These are phyloP conservation scores for Colletotrichum limetticola DNA, from an alignment of 2,329 filamentous ascomycete genomes.

Conservation along the genomic window DNA sequence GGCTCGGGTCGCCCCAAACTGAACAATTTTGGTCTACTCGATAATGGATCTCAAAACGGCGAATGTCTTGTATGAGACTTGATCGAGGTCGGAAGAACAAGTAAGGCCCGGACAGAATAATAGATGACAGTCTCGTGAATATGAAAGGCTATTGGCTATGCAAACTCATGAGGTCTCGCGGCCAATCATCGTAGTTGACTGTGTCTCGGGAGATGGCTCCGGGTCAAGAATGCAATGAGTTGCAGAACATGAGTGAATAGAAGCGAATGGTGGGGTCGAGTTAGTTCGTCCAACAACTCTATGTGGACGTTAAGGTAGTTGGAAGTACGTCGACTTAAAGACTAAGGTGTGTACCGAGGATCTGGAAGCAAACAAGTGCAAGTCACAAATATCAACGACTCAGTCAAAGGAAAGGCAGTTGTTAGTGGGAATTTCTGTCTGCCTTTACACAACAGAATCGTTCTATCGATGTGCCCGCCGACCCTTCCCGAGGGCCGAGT, in stretches of 20 bases:
- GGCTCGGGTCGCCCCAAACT: neutral
- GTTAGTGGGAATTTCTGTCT: conserved; percentile 4
- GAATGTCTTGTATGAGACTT: neutral
- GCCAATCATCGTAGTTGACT: neutral
- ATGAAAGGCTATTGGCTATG: neutral
- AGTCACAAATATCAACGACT: neutral
- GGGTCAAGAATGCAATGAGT: neutral
- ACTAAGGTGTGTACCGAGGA: neutral
- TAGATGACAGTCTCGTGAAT: neutral
- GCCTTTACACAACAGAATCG: conserved; percentile 8
- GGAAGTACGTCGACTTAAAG: neutral
- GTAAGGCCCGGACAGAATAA: neutral
- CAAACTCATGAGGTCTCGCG: neutral
- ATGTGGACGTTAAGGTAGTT: neutral
- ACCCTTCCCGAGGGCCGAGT: conserved; percentile 31
- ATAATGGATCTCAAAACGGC: neutral
- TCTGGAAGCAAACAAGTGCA: neutral
- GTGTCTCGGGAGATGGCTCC: neutral
- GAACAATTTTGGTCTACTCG: neutral
- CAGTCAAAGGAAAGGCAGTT: neutral
- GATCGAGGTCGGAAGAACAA: neutral
- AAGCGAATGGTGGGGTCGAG: neutral
- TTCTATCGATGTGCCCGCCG: neutral
- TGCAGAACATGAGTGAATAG: neutral
- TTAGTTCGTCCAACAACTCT: neutral